A percentile compares a stretch with the other conserved stretches of the same genome.
phyloP scores from a whole-genome alignment of 2,329 filamentous ascomycete species.

The Sporothrix luriei region DNA sequence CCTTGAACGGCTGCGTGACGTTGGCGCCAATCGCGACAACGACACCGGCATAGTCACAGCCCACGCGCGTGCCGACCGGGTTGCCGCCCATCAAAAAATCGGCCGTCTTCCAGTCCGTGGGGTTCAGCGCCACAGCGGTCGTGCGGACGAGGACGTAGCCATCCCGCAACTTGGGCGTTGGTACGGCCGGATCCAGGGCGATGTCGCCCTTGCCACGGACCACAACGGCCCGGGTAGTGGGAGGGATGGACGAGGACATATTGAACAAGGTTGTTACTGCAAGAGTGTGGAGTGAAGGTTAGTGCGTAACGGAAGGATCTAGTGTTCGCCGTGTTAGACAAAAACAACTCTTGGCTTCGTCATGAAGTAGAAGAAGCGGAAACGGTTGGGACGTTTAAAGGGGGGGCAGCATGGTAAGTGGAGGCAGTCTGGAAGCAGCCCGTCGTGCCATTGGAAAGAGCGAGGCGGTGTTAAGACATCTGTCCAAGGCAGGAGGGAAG shows the following conservation, averaged over 20 bases:
- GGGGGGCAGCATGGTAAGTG: background rate
- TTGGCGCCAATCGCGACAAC: conserved; percentile 51
- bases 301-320: background rate
- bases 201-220: conserved; percentile 36
- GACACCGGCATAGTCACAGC: conserved; percentile 53
- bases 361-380: background rate
- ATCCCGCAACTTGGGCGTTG: conserved; percentile 38
- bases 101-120: conserved; percentile 41
- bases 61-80: conserved; percentile 28
- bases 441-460: background rate
- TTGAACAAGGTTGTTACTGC: background rate
- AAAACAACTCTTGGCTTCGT: background rate
- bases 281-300: background rate
- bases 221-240: conserved; percentile 38
- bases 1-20: conserved; percentile 48
- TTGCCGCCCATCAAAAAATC: conserved; percentile 27
- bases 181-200: conserved; percentile 36
- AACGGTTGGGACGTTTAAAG: background rate
- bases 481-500: background rate
- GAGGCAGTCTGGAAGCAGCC: background rate
- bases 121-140: conserved; percentile 41
- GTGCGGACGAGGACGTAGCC: conserved; percentile 40
- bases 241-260: conserved; percentile 32
- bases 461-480: background rate
- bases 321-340: background rate